Percentiles rank a stretch among this genome's conserved stretches.
These are phyloP conservation scores for Kentomonas sorsogonicus DNA, from an alignment of 208 protist species.

Conservation along the genomic window DNA sequence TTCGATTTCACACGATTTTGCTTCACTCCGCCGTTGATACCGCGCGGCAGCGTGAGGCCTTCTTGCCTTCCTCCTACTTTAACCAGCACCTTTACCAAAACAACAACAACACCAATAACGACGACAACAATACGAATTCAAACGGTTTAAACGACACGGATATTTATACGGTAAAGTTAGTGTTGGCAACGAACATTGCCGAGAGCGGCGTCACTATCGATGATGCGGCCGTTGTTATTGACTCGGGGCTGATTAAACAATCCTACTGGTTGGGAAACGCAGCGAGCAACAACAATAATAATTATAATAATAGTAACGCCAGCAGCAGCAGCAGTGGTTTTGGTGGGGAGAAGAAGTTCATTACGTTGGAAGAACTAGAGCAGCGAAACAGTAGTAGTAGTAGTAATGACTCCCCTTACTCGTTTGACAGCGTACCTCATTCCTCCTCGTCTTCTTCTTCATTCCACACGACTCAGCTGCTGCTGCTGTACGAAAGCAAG, in stretches of 20 bases:
- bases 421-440: too few relatives aligned
- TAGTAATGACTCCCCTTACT: too few relatives aligned
- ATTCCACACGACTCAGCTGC: constrained; percentile 66
- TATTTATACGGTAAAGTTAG: constrained; percentile 91
- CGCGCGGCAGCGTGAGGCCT: constrained; percentile 87
- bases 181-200: constrained; percentile 97
- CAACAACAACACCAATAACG: too few relatives aligned
- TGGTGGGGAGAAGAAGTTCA: background rate
- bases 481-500: constrained; percentile 83
- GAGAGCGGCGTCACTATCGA: constrained; percentile 96
- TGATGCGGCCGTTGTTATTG: constrained; percentile 93
- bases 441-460: too few relatives aligned
- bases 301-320: too few relatives aligned
- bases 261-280: constrained; percentile 59
- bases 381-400: too few relatives aligned
- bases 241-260: constrained; percentile 93
- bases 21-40: constrained; percentile 83
- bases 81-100: too few relatives aligned
- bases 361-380: too few relatives aligned
- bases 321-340: background rate
- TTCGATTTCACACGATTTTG: constrained; percentile 67
- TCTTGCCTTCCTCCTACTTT: constrained; percentile 73
- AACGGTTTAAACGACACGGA: too few relatives aligned
- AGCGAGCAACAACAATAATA: too few relatives aligned
- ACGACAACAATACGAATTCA: too few relatives aligned